Percentiles rank a stretch among this genome's conserved stretches.
Evolutionary conservation across 1,139 yeast species (phyloP).

Genomic region (Debaryomyces udenii): DNA sequence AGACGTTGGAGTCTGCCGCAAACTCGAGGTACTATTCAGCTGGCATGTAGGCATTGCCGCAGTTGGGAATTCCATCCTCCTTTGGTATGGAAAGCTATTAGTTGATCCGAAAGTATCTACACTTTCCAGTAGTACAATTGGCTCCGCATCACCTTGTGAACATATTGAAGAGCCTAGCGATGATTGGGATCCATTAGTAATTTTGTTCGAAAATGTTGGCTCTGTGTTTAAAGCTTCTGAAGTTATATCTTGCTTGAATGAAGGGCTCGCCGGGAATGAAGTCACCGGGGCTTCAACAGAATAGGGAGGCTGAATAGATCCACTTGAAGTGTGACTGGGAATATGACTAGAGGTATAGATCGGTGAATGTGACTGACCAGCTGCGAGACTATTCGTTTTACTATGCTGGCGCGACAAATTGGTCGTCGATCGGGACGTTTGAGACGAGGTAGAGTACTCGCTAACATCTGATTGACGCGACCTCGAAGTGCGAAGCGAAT

Average conservation of each 20-base stretch:
- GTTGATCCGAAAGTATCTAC: constrained; percentile 8
- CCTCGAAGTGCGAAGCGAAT: neutral
- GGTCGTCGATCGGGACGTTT: constrained; percentile 10
- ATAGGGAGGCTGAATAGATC: constrained; percentile 17
- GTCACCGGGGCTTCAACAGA: constrained; percentile 24
- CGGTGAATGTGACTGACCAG: constrained; percentile 9
- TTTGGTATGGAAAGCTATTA: constrained; percentile 3
- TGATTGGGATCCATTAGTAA: constrained; percentile 1
- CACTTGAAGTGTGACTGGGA: constrained; percentile 11
- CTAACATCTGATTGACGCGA: neutral
- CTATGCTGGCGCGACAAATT: constrained; percentile 7
- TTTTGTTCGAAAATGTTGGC: neutral
- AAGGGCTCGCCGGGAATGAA: constrained; percentile 14
- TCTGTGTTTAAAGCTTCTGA: constrained; percentile 2
- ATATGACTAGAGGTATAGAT: constrained; percentile 1
- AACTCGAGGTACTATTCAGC: constrained; percentile 1
- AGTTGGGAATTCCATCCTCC: constrained; percentile 2
- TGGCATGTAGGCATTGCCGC: neutral
- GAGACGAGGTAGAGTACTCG: neutral
- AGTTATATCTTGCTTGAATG: constrained; percentile 11
- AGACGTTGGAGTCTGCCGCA: neutral
- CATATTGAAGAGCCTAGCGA: constrained; percentile 7
- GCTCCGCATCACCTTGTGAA: constrained; percentile 4
- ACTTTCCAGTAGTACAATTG: constrained; percentile 4
- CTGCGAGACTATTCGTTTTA: constrained; percentile 8